Base-by-base conservation (phyloP, 2,329 filamentous ascomycete species). In the Colletotrichum sp. region DNA sequence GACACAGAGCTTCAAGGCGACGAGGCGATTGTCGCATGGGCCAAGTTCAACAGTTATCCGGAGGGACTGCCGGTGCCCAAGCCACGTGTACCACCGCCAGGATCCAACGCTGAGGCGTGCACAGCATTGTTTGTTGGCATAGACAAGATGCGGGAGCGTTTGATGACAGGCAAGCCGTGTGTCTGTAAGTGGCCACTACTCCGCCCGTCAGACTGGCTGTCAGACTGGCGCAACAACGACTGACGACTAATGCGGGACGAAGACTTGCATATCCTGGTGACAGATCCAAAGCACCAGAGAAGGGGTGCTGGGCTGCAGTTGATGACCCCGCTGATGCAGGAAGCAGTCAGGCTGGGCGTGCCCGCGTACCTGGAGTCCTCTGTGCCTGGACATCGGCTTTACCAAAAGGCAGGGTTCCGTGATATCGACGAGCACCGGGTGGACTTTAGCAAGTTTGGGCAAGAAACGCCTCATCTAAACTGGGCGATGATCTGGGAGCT, bases 251-350 rank as follows among this genome's bases (percentile, higher is more conserved):
- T 67, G 59, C 30, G 14, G 55, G 24, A 14, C 5, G 21, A 21
- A 85, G 84, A 85, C 69, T 77, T 86, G 4, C 83, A 84, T 62
- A 79, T 84, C 2, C 79, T 86, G 38, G 83, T 85, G 56, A 86
- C 85, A 3, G 80, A 84, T 61, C 81, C 84, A 2, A 80, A 81
- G 16, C 83, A 85, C 69, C 84, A 85, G 62, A 79, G 80, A 61
- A 82, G 82, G 8, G 85, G 85, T 7, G 82, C 82, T 14, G 84
- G 79, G 4, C 78, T 79, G 24, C 76, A 85, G 77, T 77, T 86
- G 73, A 69, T 87, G 61, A 73, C 80, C 34, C 84, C 81, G 81
- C 82, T 82, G 4, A 78, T 81, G n/a, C 79, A 80, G 10, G 81
- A 86, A 76, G 83, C 85, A 18, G 83, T 85, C 63, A 74, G 80